Evolutionary conservation across 352 stramenopile genomes (phyloP), one percentile per base, ranked within the genome.

Genomic region (Peronospora destructor): DNA sequence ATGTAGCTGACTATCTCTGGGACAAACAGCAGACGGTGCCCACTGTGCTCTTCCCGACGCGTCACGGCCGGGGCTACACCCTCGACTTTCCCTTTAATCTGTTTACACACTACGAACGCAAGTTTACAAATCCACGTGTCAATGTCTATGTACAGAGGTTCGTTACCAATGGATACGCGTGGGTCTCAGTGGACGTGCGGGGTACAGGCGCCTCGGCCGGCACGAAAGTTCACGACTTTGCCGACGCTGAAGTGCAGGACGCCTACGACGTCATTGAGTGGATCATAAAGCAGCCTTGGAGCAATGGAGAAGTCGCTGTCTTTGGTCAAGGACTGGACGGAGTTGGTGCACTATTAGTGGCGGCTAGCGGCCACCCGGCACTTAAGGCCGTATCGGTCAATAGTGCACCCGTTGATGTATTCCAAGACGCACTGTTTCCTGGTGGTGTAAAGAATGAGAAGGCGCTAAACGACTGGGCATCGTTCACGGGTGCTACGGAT

Each of bases 101-200:
- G 13, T 85, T 88, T 36, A 64, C 76, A 35, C 61, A 66, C 29
- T 87, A 85, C 55, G 53, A 76, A 29, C 71, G 72, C 46, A 78
- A 79, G 56, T 88, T 89, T 55, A 89, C 76, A n/a, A 86, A 85
- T 59, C 81, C 81, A 23, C 77, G 81, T 16, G 85, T 81, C 29
- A 84, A 70, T 57, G 64, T 70, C 23, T 91, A 91, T 59, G 66
- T 86, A 38, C 61, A 85, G 36, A 68, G 76, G 10, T 85, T 91
- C 52, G 59, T 85, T 39, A 76, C 72, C 12, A 86, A 74, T 38
- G 78, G 77, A 23, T 91, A 86, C 55, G 81, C 73, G 0, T 91
- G 78, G 77, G 66, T 91, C 42, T 71, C 66, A 17, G 81, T 88
- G 30, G 81, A 91, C 33, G 72, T 89, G 21, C 77, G 81, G 12